A percentile compares a stretch with the other conserved stretches of the same genome.
Conservation (phyloP, 2,329 filamentous ascomycete genomes). For the Penicillium sp. region DNA sequence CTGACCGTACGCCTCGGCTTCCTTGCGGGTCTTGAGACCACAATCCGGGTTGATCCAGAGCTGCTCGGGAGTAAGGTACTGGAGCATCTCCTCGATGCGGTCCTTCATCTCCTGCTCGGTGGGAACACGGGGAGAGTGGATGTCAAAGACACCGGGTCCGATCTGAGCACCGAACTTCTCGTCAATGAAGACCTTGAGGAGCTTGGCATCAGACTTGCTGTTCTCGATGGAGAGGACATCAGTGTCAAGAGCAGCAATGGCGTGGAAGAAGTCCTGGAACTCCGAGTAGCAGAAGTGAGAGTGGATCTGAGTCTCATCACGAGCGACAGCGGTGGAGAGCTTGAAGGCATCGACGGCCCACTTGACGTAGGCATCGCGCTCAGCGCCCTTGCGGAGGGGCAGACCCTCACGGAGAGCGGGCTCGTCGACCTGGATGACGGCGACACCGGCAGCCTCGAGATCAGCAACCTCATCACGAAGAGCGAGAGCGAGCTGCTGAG, state of each 20-base stretch:
- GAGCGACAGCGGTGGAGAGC: constrained; percentile 87
- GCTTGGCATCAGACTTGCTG: constrained; percentile 99
- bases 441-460: constrained; percentile 94
- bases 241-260: constrained; percentile 95
- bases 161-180: constrained; percentile 98
- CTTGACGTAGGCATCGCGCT: constrained; percentile 93
- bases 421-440: constrained; percentile 99
- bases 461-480: constrained; percentile 98
- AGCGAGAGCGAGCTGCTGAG: constrained; percentile 96
- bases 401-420: constrained; percentile 99
- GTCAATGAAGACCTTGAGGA: constrained; percentile 97
- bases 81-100: constrained; percentile 96
- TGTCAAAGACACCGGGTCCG: constrained; percentile 98
- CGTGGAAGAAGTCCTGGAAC: constrained; percentile 99
- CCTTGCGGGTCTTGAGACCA: constrained; percentile 98
- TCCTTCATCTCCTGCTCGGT: constrained; percentile 98
- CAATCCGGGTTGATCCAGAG: constrained; percentile 99
- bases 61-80: constrained; percentile 96
- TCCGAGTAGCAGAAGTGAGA: constrained; percentile 99
- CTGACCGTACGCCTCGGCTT: constrained; percentile 80
- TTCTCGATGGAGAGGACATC: constrained; percentile 99
- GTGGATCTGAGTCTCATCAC: constrained; percentile 98
- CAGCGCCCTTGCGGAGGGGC: constrained; percentile 87
- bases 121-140: constrained; percentile 84
- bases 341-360: constrained; percentile 99